phyloP scores from a whole-genome alignment of 108 stramenopile species.

The Seminavis robusta region DNA sequence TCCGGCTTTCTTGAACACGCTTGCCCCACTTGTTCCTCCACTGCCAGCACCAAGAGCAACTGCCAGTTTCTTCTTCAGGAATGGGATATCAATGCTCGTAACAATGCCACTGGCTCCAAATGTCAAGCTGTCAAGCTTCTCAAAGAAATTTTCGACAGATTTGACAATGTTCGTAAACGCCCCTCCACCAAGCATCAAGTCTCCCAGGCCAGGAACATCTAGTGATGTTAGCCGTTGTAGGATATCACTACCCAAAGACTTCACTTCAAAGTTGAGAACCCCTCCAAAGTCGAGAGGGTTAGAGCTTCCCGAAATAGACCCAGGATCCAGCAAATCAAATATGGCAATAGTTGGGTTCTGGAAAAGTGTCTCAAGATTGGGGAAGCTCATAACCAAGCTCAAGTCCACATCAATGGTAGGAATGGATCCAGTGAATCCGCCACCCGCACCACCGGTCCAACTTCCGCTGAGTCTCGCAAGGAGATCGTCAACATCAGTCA shows the following conservation, averaged over 20 bases:
- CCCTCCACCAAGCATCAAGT: conserved; percentile 22
- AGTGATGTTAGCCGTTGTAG: no score
- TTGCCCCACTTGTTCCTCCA: neutral
- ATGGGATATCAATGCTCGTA: neutral
- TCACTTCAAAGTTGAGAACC: no score
- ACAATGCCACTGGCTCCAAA: neutral
- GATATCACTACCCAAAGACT: neutral
- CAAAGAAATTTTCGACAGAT: conserved; percentile 18
- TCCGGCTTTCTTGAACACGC: neutral
- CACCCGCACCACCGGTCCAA: conserved; percentile 9
- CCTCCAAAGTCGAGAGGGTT: no score
- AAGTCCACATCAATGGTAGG: neutral
- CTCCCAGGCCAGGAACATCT: neutral
- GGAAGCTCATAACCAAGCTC: conserved; percentile 3
- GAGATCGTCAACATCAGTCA: conserved; percentile 7
- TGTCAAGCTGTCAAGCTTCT: neutral
- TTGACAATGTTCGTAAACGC: conserved; percentile 10
- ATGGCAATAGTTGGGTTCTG: neutral
- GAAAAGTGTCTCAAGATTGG: conserved; percentile 14
- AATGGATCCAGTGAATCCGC: neutral
- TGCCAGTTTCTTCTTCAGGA: neutral
- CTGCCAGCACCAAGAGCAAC: neutral
- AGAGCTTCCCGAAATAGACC: neutral
- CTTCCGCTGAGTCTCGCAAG: conserved; percentile 8
- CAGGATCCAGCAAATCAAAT: neutral